Percentiles rank a stretch among this genome's conserved stretches.
Evolutionary conservation across 768 basidiomycete species (phyloP).

Genomic region (Calvatia gigantea): DNA sequence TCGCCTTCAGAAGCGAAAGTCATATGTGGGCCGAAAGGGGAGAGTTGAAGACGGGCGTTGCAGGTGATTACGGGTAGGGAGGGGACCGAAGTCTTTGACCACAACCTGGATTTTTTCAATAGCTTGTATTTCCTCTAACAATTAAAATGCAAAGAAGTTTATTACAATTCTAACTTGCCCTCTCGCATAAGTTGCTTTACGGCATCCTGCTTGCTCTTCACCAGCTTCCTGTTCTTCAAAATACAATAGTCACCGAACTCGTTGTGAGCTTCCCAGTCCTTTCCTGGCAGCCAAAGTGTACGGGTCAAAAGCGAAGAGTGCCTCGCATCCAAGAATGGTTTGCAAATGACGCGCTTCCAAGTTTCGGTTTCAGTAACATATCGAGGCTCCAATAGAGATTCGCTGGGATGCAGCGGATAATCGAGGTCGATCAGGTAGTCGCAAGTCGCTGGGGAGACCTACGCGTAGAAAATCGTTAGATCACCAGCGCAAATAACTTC

Average conservation of each 20-base stretch:
- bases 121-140: background rate
- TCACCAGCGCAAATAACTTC: conserved; percentile 5
- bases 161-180: conserved; percentile 4
- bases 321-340: conserved; percentile 78
- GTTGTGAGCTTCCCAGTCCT: conserved; percentile 64
- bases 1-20: too few relatives aligned
- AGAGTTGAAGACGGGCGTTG: too few relatives aligned
- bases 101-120: background rate
- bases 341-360: conserved; percentile 84
- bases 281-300: conserved; percentile 76
- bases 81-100: too few relatives aligned
- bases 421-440: conserved; percentile 91
- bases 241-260: conserved; percentile 91
- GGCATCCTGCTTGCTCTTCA: conserved; percentile 32
- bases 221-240: conserved; percentile 55
- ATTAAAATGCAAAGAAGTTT: too few relatives aligned
- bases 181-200: conserved; percentile 17
- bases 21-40: too few relatives aligned
- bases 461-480: conserved; percentile 3
- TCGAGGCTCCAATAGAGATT: conserved; percentile 68
- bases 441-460: conserved; percentile 74
- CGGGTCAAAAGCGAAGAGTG: conserved; percentile 73
- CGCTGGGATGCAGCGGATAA: conserved; percentile 65
- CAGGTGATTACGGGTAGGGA: too few relatives aligned
- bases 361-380: conserved; percentile 60